Evolutionary conservation across 768 basidiomycete genomes (phyloP).

Genomic region (Trametes cingulata): DNA sequence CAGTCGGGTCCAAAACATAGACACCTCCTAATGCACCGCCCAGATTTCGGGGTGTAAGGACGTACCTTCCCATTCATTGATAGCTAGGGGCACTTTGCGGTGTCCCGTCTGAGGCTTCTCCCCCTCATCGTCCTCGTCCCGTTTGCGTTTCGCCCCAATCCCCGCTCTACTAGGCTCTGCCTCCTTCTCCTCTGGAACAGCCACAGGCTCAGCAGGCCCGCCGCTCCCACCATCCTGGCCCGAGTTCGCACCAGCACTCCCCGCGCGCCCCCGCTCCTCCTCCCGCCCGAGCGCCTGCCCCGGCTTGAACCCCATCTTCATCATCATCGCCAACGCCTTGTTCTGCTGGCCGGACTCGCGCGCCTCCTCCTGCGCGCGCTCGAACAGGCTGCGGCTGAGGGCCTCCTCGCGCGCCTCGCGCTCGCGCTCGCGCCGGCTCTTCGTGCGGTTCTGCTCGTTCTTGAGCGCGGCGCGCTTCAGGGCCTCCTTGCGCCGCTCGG

Average conservation of each 20-base stretch:
- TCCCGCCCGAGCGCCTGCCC: slow-evolving; percentile 71
- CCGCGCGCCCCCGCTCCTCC: slow-evolving; percentile 12
- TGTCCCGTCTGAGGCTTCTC: slow-evolving; percentile 34
- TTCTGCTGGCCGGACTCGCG: slow-evolving; percentile 52
- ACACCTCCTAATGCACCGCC: no score
- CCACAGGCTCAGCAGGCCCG: no score
- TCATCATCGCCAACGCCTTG: slow-evolving; percentile 88
- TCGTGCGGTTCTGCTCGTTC: slow-evolving; percentile 66
- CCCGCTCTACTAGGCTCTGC: slow-evolving; percentile 12
- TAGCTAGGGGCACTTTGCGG: slow-evolving; percentile 66
- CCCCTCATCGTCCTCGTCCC: slow-evolving; percentile 4
- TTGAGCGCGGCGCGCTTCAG: slow-evolving; percentile 55
- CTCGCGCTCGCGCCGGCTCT: slow-evolving; percentile 69
- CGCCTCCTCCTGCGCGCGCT: slow-evolving; percentile 64
- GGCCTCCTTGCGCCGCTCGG: slow-evolving; percentile 68
- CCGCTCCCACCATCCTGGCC: not conserved
- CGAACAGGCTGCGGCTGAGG: slow-evolving; percentile 78
- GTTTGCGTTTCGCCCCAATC: slow-evolving; percentile 9
- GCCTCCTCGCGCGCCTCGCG: slow-evolving; percentile 77
- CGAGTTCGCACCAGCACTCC: not conserved
- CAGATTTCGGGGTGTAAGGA: no score
- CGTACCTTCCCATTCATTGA: slow-evolving; percentile 84
- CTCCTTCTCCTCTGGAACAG: not conserved
- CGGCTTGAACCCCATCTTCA: slow-evolving; percentile 91
- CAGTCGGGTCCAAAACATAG: no score